Base-by-base conservation (phyloP, 2,329 filamentous ascomycete genomes). In the Thyridium curvatum region DNA sequence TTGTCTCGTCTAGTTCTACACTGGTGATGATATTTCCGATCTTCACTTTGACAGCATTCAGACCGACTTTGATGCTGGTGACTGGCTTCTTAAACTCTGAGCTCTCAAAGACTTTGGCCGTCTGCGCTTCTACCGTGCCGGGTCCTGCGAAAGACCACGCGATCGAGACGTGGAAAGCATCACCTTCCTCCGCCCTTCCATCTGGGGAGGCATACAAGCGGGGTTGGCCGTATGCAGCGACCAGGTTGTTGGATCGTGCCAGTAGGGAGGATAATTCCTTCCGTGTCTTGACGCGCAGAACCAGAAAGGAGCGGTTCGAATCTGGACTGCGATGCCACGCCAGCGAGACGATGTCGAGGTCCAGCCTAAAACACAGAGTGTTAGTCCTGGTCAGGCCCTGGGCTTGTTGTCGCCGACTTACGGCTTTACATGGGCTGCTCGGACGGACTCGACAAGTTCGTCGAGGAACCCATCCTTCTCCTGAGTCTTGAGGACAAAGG, bases 111-210 rank as follows among this genome's bases (percentile, higher is more conserved):
- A 59, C 45, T 4, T 46, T 42, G 3, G 56, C 50, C 0, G 68
- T 72, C 18, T 52, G 52, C 36, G 57, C 45, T 13, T 53, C 51
- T 12, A 73, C 52, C 28, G 72, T 66, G 3, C 62, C 42, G 6
- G 59, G 80, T 32, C 65, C 56, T 9, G 68, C 60, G 45, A 91
- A 70, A 1, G 77, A 84, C 93, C 91, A 97, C 0, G 84, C 93
- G 40, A 98, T 78, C 34, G 89, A 95, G 43, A 97, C 66, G 60
- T 98, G 93, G 54, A 96, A 96, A 16, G 74, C 77, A 35, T 70
- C 59, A 4, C 51, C 48, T 12, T 16, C 29, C 29, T 18, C 26
- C 12, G 34, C 37, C 29, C 26, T 44, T 8, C 13, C 14, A 18
- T 15, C n/a, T 8, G 33, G 39, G 38, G 49, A 50, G 40, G 64